Base-by-base conservation (phyloP, 2,329 filamentous ascomycete species). In the Aspergillus sp. region DNA sequence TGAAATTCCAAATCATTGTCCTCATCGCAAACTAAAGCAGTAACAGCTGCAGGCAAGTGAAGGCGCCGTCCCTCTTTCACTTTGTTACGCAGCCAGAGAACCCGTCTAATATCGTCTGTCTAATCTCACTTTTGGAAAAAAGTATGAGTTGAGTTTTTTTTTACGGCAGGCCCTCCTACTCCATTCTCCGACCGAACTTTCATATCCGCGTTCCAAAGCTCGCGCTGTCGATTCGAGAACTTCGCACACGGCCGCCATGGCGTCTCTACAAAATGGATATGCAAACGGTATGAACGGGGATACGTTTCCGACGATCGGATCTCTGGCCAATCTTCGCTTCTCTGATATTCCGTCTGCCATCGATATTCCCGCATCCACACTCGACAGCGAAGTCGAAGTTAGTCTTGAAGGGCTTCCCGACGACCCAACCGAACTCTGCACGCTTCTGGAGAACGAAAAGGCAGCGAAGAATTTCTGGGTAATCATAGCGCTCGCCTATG, bases 381-480 rank as follows among this genome's bases (percentile, higher is more conserved):
- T 79, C 54, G 85, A 87, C 66, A 84, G 82, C 61, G 84, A 87
- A 66, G 95, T 99, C 74, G 95, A 98, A 78, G 91, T 99, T 69
- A 91, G 96, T 71, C 86, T 98, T 54, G 89, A 93, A 71, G 91
- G 93, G 64, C 87, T 97, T 40, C 86, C 93, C 60, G 95, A 98
- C 73, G 95, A 98, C 71, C 91, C 91, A 19, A 96, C 90, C 47
- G 95, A 99, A 78, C 84, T 99, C 5, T 99, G 95, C 75, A 95
- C 91, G 31, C 84, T 99, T 51, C 87, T 99, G 62, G 93, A 99
- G 78, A 96, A 95, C 70, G 96, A 99, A 75, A 87, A 89, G 69
- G 93, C 92, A 15, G 89, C 91, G 39, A 92, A 93, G 68, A 91
- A 88, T 52, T 96, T 96, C 66, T 99, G 96, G 96, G 93, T 99